Percentiles rank a stretch among this genome's conserved stretches.
Evolutionary conservation across 2,329 filamentous ascomycete species (phyloP).

Genomic region (Neoascochyta sp.): DNA sequence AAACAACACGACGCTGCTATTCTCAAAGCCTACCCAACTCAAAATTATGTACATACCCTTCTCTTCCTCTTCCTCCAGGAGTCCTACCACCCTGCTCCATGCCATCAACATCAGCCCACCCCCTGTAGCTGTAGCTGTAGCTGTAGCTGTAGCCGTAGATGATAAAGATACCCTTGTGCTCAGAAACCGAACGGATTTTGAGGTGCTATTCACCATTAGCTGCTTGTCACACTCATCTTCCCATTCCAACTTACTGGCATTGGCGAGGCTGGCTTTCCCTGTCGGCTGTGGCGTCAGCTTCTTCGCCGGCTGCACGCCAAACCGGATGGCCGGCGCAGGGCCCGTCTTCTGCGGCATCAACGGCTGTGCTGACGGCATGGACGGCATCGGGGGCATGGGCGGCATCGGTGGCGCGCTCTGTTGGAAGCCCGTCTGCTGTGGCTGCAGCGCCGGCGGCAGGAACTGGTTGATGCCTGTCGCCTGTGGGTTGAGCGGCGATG

Average conservation of each 20-base stretch:
- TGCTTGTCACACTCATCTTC: too few relatives aligned
- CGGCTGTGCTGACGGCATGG: conserved; percentile 58
- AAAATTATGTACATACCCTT: too few relatives aligned
- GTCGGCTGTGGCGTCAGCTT: conserved; percentile 83
- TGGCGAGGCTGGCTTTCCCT: conserved; percentile 83
- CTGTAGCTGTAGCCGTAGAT: too few relatives aligned
- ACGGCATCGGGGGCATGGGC: conserved; percentile 54
- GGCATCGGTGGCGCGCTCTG: conserved; percentile 57
- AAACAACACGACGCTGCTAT: too few relatives aligned
- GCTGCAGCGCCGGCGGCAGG: conserved; percentile 48
- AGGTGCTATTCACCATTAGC: conserved; percentile 56
- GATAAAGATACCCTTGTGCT: too few relatives aligned
- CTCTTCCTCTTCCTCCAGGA: too few relatives aligned
- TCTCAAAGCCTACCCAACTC: too few relatives aligned
- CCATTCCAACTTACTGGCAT: conserved; percentile 92
- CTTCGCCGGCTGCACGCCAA: conserved; percentile 72
- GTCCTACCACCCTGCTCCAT: too few relatives aligned
- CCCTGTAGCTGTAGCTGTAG: too few relatives aligned
- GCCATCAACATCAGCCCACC: too few relatives aligned
- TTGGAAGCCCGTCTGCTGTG: conserved; percentile 53
- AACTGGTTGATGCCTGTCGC: conserved; percentile 53
- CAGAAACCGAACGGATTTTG: conserved; percentile 70
- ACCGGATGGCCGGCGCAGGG: conserved; percentile 81
- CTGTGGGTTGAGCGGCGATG: conserved; percentile 47
- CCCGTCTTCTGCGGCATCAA: conserved; percentile 76